Percentiles rank a stretch among this genome's conserved stretches.
phyloP scores from a whole-genome alignment of 768 basidiomycete genomes.

The Russula sp. region DNA sequence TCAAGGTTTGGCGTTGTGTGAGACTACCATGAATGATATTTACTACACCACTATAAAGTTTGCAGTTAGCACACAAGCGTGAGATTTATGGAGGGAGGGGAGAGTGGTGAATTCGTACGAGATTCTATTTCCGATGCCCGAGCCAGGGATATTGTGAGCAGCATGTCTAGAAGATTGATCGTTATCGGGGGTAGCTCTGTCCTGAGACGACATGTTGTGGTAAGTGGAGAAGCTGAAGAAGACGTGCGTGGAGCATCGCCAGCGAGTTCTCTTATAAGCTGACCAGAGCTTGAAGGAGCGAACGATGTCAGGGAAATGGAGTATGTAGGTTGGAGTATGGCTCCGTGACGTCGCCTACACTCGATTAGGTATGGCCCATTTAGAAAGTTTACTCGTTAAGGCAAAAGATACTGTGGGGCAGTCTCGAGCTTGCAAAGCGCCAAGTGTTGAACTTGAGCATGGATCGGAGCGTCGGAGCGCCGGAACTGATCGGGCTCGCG shows the following conservation, averaged over 20 bases:
- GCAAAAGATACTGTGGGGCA: too few relatives aligned
- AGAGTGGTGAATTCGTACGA: not conserved
- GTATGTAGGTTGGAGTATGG: too few relatives aligned
- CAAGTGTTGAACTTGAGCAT: too few relatives aligned
- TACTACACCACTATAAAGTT: not conserved
- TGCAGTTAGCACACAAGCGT: not conserved
- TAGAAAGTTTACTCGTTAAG: not conserved
- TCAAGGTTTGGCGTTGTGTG: not conserved
- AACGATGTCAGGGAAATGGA: not conserved
- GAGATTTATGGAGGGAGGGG: not conserved
- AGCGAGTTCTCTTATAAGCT: not conserved
- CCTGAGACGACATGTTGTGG: not conserved
- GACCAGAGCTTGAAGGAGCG: not conserved
- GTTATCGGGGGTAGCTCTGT: not conserved
- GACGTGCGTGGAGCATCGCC: not conserved
- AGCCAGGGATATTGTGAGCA: too few relatives aligned
- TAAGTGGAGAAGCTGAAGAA: not conserved
- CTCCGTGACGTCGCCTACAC: not conserved
- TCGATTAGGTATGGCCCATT: not conserved
- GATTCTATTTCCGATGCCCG: not conserved
- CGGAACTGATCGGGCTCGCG: too few relatives aligned
- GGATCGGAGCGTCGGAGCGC: too few relatives aligned
- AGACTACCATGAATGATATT: slow-evolving; percentile 2
- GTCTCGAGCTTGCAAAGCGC: too few relatives aligned
- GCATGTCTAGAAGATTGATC: not conserved